Evolutionary conservation across 1,284 basidiomycete species (phyloP), one percentile per base, ranked within the genome.

Genomic region (Moesziomyces parantarcticus): DNA sequence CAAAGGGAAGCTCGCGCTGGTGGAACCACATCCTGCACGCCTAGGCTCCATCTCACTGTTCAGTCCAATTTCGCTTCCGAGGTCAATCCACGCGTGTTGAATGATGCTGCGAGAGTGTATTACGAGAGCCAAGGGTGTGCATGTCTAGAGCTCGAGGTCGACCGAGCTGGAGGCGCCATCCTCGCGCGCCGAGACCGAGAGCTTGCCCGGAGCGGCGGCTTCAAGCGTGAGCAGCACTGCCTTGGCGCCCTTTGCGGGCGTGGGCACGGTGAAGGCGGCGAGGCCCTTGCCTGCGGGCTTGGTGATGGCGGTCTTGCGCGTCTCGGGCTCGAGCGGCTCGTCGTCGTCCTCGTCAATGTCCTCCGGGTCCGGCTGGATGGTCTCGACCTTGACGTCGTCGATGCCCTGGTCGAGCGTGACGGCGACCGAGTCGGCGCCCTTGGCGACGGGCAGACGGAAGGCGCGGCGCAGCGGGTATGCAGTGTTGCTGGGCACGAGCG

Each of bases 391-490:
- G 79, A 97, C 88, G 14, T 88, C 88, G 77, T 93, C 90, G 70
- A 89, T 89, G 46, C 91, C 92, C 85, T 98, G 92, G 90, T 92
- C 94, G 43, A 98, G 85, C 84, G 95, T 92, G 66, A 96, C 88
- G 25, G 92, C 89, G 39, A 72, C 60, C 16, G 20, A 32, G 23
- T 60, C 47, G 20, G 71, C 68, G 32, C 74, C 74, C 20, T 47
- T 49, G 25, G 77, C 59, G 21, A 74, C 64, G 26, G 69, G 63
- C 75, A 97, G 87, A 18, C 88, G 87, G 50, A 92, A 87, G 6
- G 87, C 87, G 52, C 94, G 86, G 62, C 94, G 87, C 34, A 89
- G 89, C 39, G 95, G 94, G 14, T 96, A 86, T 0, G 92, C 89
- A 0, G 85, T 85, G 54, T 76, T 51, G 8, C 75, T 77, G 18